phyloP scores from a whole-genome alignment of 1,139 yeast genomes.

The Wickerhamomyces sp. region DNA sequence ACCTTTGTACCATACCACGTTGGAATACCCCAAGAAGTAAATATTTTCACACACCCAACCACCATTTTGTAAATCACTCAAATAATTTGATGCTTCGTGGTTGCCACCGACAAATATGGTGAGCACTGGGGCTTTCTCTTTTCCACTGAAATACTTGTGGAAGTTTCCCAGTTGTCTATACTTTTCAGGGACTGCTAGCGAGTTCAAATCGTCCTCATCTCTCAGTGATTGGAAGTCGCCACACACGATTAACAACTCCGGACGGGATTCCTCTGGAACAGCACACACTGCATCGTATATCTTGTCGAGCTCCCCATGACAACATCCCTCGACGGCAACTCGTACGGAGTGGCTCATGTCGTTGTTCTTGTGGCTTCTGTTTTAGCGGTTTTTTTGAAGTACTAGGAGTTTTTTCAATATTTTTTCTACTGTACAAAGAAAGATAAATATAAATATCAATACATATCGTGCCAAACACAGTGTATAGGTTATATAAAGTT shows the following conservation, averaged over 20 bases:
- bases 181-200: slow-evolving; percentile 52
- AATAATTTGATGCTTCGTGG: slow-evolving; percentile 82
- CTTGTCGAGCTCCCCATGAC: slow-evolving; percentile 74
- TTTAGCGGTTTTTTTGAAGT: too few relatives aligned
- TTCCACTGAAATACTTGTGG: slow-evolving; percentile 62
- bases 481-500: too few relatives aligned
- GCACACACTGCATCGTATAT: slow-evolving; percentile 44
- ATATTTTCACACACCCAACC: slow-evolving; percentile 95
- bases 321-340: slow-evolving; percentile 86
- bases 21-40: slow-evolving; percentile 80
- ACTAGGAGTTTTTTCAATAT: too few relatives aligned
- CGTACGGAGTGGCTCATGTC: slow-evolving; percentile 17
- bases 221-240: slow-evolving; percentile 79
- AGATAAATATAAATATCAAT: too few relatives aligned
- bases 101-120: slow-evolving; percentile 93
- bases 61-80: slow-evolving; percentile 73
- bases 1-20: slow-evolving; percentile 70
- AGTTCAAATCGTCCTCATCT: slow-evolving; percentile 52
- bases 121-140: slow-evolving; percentile 58
- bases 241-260: slow-evolving; percentile 71
- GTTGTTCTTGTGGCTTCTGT: too few relatives aligned
- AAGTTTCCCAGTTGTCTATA: slow-evolving; percentile 71
- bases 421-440: too few relatives aligned
- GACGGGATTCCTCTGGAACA: slow-evolving; percentile 22
- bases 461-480: too few relatives aligned